phyloP scores from a whole-genome alignment of 495 filamentous ascomycete species.

The Hypoxylon subgilvum region DNA sequence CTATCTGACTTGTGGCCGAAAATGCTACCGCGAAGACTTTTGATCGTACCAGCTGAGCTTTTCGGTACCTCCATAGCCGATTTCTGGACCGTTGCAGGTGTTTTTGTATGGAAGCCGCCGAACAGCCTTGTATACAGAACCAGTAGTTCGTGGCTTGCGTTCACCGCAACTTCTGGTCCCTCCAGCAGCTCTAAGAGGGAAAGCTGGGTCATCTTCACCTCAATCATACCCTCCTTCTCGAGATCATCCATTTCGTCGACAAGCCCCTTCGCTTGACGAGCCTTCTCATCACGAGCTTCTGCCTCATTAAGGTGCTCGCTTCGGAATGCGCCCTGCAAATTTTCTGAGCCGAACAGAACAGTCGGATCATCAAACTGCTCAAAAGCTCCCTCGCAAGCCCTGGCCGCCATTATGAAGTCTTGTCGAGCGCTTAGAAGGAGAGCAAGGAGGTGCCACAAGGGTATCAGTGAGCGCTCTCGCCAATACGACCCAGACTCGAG shows the following conservation, averaged over 20 bases:
- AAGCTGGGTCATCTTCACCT: constrained; percentile 93
- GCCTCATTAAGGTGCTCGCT: constrained; percentile 62
- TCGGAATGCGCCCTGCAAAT: constrained; percentile 52
- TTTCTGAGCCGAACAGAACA: constrained; percentile 59
- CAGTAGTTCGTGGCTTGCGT: constrained; percentile 80
- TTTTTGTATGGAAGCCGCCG: constrained; percentile 55
- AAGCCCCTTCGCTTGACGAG: constrained; percentile 54
- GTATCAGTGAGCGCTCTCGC: constrained; percentile 64
- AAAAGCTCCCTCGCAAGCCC: constrained; percentile 86
- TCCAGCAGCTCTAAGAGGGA: constrained; percentile 81
- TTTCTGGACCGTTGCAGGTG: constrained; percentile 41
- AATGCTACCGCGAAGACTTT: constrained; percentile 75
- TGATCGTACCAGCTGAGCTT: constrained; percentile 73
- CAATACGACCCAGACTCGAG: constrained; percentile 49
- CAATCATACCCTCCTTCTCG: constrained; percentile 81
- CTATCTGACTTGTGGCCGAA: constrained; percentile 64
- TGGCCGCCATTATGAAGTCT: constrained; percentile 78
- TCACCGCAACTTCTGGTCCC: constrained; percentile 81
- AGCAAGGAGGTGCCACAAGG: constrained; percentile 85
- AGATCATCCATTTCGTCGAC: constrained; percentile 75
- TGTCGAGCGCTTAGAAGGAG: constrained; percentile 84
- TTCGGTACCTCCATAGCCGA: constrained; percentile 62
- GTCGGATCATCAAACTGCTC: constrained; percentile 75
- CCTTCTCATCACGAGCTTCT: constrained; percentile 45
- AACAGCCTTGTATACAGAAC: constrained; percentile 82